Evolutionary conservation across 139 green algal species (phyloP), one percentile per base, ranked within the genome.

Genomic region (Bryopsis sp.): DNA sequence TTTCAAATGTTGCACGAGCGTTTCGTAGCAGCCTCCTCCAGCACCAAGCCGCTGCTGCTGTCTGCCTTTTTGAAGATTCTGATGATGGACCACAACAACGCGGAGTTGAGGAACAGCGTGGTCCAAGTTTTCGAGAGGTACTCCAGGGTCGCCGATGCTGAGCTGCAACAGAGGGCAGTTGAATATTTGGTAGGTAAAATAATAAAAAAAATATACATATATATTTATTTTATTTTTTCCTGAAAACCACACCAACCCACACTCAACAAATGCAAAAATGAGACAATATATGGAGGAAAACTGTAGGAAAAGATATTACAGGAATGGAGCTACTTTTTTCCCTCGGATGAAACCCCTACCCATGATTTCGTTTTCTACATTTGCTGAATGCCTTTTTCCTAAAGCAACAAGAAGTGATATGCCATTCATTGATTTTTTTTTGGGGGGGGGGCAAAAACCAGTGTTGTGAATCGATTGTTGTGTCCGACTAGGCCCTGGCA

Each of bases 91-190:
- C 78, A 81, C 8, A 48, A 72, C 29, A 79, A 94, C 61, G 62
- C 64, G 0, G 67, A 74, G 15, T 76, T 95, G 58, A 67, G 76
- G 5, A 54, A 71, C 0, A 66, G 82, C 62, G 79, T 93, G 26
- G 35, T 79, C 22, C 66, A 71, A 3, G 75, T 91, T 48, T 92
- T 92, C 65, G 79, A 84, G 46, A 72, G 73, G n/a, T 81, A 82
- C 67, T 65, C 79, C 46, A 80, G 62, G 43, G 78, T 75, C 35
- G 79, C 87, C 73, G 86, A 95, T 58, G 70, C 85, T 0, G 94
- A 99, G 74, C 77, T 98, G 79, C 90, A 97, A 78, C 94, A 99
- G 85, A 78, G 93, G 2, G 89, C 89, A 24, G 76, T 89, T 19
- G 92, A 98, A 85, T 98, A 97, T 72, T 47, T 81, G 58, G 82